Conservation (phyloP, 108 stramenopile species). For the Nitzschia inconspicua region DNA sequence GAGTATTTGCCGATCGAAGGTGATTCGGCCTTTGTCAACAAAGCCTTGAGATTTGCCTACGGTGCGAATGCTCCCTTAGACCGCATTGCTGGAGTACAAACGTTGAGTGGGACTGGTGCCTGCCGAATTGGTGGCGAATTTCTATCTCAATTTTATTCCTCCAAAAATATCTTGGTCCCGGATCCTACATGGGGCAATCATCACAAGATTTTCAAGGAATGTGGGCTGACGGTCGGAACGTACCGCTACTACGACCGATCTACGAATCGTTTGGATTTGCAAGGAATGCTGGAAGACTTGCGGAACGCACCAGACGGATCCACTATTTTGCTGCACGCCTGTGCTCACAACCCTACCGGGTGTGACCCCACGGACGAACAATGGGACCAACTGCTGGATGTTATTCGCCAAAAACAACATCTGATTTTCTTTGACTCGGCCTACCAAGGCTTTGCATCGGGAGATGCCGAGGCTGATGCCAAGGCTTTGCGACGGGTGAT, state of each 20-base stretch:
- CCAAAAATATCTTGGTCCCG: conserved; percentile 85
- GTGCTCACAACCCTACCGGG: conserved; percentile 99
- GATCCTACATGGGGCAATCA: conserved; percentile 97
- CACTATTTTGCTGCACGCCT: conserved; percentile 94
- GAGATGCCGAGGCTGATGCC: conserved; percentile 94
- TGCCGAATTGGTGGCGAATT: conserved; percentile 93
- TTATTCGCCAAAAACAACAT: conserved; percentile 75
- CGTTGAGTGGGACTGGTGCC: conserved; percentile 95
- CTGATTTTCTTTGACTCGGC: conserved; percentile 95
- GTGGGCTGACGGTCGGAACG: conserved; percentile 79
- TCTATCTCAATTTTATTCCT: conserved; percentile 62
- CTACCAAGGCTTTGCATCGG: conserved; percentile 98
- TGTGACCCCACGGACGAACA: conserved; percentile 91
- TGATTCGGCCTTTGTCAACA: conserved; percentile 72
- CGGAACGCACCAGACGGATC: conserved; percentile 76
- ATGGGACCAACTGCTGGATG: conserved; percentile 81
- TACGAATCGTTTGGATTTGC: conserved; percentile 85
- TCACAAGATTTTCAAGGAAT: conserved; percentile 82
- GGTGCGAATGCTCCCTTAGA: conserved; percentile 71
- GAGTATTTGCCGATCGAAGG: conserved; percentile 97
- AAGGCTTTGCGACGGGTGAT: conserved; percentile 88
- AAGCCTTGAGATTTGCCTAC: conserved; percentile 91
- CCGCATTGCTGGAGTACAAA: conserved; percentile 87
- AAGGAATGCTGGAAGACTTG: conserved; percentile 87
- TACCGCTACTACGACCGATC: conserved; percentile 91